These are phyloP conservation scores for Xylariaceae sp. DNA, from an alignment of 2,329 filamentous ascomycete species.

Conservation along the genomic window DNA sequence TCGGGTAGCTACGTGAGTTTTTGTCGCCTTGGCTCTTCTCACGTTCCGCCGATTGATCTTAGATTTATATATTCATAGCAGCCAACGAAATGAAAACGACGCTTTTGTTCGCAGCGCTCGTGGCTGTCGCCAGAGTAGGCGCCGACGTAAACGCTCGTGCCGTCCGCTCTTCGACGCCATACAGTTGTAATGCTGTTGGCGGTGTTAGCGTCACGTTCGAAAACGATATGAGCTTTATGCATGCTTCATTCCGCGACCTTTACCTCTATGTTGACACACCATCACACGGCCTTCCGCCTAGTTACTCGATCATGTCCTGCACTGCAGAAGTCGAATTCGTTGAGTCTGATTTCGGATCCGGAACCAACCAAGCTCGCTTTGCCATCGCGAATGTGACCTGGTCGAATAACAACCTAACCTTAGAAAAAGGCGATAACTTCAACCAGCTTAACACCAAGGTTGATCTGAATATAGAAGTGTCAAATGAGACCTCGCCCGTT, in stretches of 20 bases:
- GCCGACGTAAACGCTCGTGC: slow-evolving; percentile 6
- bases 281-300: slow-evolving; percentile 12
- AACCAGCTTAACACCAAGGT: slow-evolving; percentile 4
- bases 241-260: slow-evolving; percentile 11
- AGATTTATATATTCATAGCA: no score
- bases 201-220: slow-evolving; percentile 7
- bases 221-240: slow-evolving; percentile 11
- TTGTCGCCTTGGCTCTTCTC: no score
- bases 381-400: slow-evolving; percentile 12
- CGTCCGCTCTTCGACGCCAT: slow-evolving; percentile 10
- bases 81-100: no score
- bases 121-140: slow-evolving; percentile 2
- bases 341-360: slow-evolving; percentile 9
- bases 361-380: slow-evolving; percentile 7
- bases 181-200: slow-evolving; percentile 11
- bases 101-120: neutral
- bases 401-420: slow-evolving; percentile 10
- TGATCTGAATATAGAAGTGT: slow-evolving; percentile 10
- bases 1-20: no score
- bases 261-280: slow-evolving; percentile 10
- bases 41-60: no score
- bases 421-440: slow-evolving; percentile 12
- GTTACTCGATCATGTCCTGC: slow-evolving; percentile 11
- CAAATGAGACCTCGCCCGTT: slow-evolving; percentile 9
- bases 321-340: slow-evolving; percentile 5